Percentiles rank a stretch among this genome's conserved stretches.
These are phyloP conservation scores for Fusarium sp. DNA, from an alignment of 2,329 filamentous ascomycete species.

Conservation along the genomic window DNA sequence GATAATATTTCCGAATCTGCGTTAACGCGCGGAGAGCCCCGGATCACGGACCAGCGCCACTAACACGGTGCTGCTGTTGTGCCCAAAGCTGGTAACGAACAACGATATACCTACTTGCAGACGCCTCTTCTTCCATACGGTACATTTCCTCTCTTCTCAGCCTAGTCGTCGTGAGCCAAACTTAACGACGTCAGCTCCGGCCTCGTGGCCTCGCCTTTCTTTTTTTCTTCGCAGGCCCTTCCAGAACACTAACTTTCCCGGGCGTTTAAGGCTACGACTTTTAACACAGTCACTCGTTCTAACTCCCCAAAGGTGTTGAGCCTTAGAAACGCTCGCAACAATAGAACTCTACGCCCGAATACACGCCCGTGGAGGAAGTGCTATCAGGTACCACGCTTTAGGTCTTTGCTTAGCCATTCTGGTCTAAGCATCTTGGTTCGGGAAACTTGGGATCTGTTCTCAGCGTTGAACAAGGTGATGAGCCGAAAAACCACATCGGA, in stretches of 20 bases:
- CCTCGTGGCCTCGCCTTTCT: conserved; percentile 46
- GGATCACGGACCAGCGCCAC: conserved; percentile 54
- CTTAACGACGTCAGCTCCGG: conserved; percentile 46
- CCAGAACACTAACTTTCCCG: conserved; percentile 33
- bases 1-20: conserved; percentile 64
- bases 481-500: conserved; percentile 36
- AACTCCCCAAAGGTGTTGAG: conserved; percentile 15
- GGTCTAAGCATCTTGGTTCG: conserved; percentile 31
- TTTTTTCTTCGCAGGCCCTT: conserved; percentile 40
- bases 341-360: conserved; percentile 12
- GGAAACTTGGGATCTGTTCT: conserved; percentile 31
- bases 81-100: conserved; percentile 48
- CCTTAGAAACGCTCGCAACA: conserved; percentile 10
- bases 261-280: conserved; percentile 27
- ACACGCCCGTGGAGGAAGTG: conserved; percentile 12
- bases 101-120: conserved; percentile 51
- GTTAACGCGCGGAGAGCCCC: conserved; percentile 61
- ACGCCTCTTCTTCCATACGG: conserved; percentile 44
- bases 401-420: conserved; percentile 21
- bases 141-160: conserved; percentile 46
- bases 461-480: conserved; percentile 38
- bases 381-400: conserved; percentile 19
- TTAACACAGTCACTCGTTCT: conserved; percentile 33
- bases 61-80: conserved; percentile 50
- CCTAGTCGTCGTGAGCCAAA: conserved; percentile 41